Evolutionary conservation across 2,329 filamentous ascomycete species (phyloP).

Genomic region (Fusarium miscanthi): DNA sequence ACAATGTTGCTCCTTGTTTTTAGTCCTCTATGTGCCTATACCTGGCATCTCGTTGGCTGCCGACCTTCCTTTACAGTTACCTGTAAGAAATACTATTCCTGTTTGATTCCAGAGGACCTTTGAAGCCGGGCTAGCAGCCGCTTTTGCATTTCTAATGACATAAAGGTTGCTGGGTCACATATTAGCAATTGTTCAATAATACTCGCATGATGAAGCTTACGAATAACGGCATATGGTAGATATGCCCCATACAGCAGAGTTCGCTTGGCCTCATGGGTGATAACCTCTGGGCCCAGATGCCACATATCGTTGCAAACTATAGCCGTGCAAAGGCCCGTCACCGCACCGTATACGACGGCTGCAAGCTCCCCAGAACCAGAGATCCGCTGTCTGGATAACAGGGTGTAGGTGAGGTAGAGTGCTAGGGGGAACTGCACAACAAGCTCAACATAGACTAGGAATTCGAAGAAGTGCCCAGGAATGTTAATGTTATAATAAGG

Average conservation of each 20-base stretch:
- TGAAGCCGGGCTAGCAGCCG: neutral
- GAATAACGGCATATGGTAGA: neutral
- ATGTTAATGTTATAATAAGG: neutral
- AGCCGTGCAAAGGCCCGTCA: neutral
- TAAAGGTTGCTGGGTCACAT: neutral
- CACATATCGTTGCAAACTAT: neutral
- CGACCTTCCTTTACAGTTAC: neutral
- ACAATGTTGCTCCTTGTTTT: neutral
- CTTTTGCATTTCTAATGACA: neutral
- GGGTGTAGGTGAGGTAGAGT: neutral
- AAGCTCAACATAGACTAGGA: neutral
- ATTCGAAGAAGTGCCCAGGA: neutral
- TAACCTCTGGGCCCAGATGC: neutral
- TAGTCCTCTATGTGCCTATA: neutral
- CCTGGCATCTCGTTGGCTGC: neutral
- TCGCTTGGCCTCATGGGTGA: neutral
- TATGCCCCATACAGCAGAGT: neutral
- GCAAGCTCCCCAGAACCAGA: neutral
- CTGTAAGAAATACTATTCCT: neutral
- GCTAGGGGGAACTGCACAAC: neutral
- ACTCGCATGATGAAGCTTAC: rapidly evolving
- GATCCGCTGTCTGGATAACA: neutral
- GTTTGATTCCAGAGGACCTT: neutral
- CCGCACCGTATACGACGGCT: neutral
- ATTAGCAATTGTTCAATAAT: neutral